Evolutionary conservation across 768 basidiomycete species (phyloP), one percentile per base, ranked within the genome.

Genomic region (Heimioporus sp.): DNA sequence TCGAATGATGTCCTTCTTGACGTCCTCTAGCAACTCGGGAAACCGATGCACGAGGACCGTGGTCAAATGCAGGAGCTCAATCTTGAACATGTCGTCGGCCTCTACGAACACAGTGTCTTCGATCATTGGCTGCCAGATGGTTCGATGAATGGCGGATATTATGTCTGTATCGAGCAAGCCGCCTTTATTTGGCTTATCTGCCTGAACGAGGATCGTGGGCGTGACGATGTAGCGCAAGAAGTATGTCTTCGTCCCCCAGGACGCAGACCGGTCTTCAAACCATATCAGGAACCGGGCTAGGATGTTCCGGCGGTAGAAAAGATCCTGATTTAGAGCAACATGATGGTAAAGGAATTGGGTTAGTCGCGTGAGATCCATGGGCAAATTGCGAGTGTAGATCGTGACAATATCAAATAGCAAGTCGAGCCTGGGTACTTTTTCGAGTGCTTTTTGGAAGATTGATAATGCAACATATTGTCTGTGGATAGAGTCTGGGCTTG

Each of bases 1-100:
- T 66, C 88, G 90, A 73, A 98, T 94, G 58, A 98, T 85, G 53
- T 95, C 91, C 67, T 94, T 98, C 69, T 89, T 83, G 35, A 81
- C 82, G 41, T 92, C 87, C 52, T 82, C 83, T 39, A 97, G 76
- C n/a, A 91, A 69, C n/a, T 81, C 73, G 2, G 86, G 80, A 57
- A 92, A 94, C 61, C 87, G 79, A 53, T 95, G 89, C 5, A 98
- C 87, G 54, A 99, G 79, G 32, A 92, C 76, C 0, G 88, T 92
- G 6, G 95, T 93, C 63, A 98, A 73, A 60, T 95, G 87, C 37
- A 98, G 76, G 16, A 97, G 77, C 68, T 98, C 97, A 53, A 98
- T 90, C 61, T 87, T 87, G 69, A 95, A 88, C 56, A 83, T 78
- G 63, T 98, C 96, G 52, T 95, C 92, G 0, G 80, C 77, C 15